phyloP scores from a whole-genome alignment of 2,329 filamentous ascomycete species.

The Colletotrichum filicis region DNA sequence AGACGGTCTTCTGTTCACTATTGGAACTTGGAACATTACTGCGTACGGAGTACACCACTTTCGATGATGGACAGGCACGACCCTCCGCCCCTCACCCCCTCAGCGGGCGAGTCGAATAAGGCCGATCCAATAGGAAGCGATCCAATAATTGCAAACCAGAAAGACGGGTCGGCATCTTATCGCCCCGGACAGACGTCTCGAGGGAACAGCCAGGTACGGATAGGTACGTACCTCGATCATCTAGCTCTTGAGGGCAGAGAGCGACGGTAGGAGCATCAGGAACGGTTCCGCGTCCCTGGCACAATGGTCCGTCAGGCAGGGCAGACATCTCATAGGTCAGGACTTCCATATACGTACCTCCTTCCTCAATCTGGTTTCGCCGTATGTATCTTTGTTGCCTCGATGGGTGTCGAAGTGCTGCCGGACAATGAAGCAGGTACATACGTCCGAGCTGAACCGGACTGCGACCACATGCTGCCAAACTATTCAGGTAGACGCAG shows the following conservation, averaged over 20 bases:
- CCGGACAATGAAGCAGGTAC: background rate
- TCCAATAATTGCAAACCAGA: conserved; percentile 18
- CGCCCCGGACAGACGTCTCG: conserved; percentile 20
- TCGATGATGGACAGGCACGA: background rate
- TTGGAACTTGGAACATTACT: background rate
- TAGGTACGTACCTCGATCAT: background rate
- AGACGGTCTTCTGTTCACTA: background rate
- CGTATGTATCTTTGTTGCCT: background rate
- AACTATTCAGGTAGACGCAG: background rate
- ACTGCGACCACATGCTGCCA: background rate
- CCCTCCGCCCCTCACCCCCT: conserved; percentile 4
- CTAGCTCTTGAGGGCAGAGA: background rate
- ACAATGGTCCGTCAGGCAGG: conserved; percentile 12
- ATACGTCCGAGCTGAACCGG: background rate
- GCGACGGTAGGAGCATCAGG: background rate
- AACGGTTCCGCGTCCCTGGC: conserved; percentile 11
- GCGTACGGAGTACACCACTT: too few relatives aligned
- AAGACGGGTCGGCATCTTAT: conserved; percentile 21
- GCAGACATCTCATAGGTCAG: background rate
- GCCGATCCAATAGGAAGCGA: conserved; percentile 28
- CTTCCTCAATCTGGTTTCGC: background rate
- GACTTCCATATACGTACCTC: background rate
- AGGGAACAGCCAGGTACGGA: background rate
- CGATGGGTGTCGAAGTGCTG: background rate
- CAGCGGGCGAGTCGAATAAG: background rate